These are phyloP conservation scores for Elsinoe necatrix DNA, from an alignment of 2,329 filamentous ascomycete genomes.

Conservation along the genomic window DNA sequence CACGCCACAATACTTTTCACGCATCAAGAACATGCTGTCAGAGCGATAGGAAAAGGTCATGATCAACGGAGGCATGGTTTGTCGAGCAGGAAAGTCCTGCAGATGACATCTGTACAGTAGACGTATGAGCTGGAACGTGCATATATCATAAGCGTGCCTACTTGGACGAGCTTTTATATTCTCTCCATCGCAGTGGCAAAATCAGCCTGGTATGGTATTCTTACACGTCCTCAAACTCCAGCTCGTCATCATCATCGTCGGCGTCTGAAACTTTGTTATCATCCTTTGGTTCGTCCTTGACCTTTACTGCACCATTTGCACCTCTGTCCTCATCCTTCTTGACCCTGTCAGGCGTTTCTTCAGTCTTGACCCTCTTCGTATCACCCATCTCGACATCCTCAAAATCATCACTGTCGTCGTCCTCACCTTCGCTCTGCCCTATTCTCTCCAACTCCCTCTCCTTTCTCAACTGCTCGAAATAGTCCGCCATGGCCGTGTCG, in stretches of 20 bases:
- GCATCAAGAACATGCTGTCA: constrained; percentile 74
- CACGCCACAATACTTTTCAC: constrained; percentile 59
- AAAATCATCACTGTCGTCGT: constrained; percentile 44
- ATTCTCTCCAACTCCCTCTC: constrained; percentile 44
- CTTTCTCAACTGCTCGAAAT: constrained; percentile 58
- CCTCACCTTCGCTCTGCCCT: constrained; percentile 41
- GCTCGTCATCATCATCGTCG: constrained; percentile 40
- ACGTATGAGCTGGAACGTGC: neutral
- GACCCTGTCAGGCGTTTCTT: constrained; percentile 28
- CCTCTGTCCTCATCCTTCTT: constrained; percentile 35
- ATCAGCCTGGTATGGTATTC: neutral
- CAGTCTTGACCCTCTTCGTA: constrained; percentile 21
- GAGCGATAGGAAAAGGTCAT: constrained; percentile 49
- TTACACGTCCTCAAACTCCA: constrained; percentile 40
- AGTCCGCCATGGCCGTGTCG: constrained; percentile 54
- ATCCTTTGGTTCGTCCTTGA: constrained; percentile 18
- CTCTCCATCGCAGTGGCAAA: neutral
- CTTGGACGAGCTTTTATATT: neutral
- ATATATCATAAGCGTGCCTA: neutral
- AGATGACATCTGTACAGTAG: neutral
- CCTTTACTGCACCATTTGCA: constrained; percentile 18
- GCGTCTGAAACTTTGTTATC: constrained; percentile 30
- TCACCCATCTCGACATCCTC: constrained; percentile 48
- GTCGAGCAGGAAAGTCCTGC: neutral
- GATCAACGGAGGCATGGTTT: neutral